Percentiles rank a stretch among this genome's conserved stretches.
These are phyloP conservation scores for Coriolopsis trogii DNA, from an alignment of 1,284 basidiomycete species.

Conservation along the genomic window DNA sequence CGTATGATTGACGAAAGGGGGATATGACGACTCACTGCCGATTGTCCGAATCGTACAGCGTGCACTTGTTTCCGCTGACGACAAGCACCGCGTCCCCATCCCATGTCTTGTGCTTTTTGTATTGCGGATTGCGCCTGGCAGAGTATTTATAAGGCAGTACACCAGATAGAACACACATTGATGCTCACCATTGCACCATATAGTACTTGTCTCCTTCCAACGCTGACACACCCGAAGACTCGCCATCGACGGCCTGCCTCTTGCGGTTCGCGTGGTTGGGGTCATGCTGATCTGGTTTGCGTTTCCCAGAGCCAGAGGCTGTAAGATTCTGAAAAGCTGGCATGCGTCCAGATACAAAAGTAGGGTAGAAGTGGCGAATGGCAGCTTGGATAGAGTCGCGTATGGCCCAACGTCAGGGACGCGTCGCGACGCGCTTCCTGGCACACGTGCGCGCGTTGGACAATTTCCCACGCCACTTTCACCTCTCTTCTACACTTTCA, in stretches of 20 bases:
- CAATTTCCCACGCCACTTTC: conserved; percentile 6
- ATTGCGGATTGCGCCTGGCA: conserved; percentile 74
- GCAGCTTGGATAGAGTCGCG: not conserved
- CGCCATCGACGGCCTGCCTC: conserved; percentile 34
- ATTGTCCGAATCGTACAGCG: conserved; percentile 63
- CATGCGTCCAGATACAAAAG: conserved; percentile 11
- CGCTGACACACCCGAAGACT: conserved; percentile 10
- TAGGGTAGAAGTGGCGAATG: not conserved
- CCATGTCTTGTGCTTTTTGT: conserved; percentile 92
- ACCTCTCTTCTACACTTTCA: too few species aligned
- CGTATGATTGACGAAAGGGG: not conserved
- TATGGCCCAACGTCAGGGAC: conserved; percentile 7
- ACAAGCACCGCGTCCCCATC: conserved; percentile 80
- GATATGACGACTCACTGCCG: conserved; percentile 51
- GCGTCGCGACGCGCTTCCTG: conserved; percentile 19
- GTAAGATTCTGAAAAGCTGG: conserved; percentile 30
- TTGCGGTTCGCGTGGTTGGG: conserved; percentile 37
- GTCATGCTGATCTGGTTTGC: conserved; percentile 32
- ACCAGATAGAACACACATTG: not conserved
- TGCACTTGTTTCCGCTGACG: conserved; percentile 49
- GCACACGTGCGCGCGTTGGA: conserved; percentile 19
- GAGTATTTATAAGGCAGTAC: not conserved
- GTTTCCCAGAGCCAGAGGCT: conserved; percentile 26
- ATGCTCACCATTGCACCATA: conserved; percentile 73
- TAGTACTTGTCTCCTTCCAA: conserved; percentile 49